Conservation (phyloP, 2,329 filamentous ascomycete genomes). For the Pseudogymnoascus sp. region DNA sequence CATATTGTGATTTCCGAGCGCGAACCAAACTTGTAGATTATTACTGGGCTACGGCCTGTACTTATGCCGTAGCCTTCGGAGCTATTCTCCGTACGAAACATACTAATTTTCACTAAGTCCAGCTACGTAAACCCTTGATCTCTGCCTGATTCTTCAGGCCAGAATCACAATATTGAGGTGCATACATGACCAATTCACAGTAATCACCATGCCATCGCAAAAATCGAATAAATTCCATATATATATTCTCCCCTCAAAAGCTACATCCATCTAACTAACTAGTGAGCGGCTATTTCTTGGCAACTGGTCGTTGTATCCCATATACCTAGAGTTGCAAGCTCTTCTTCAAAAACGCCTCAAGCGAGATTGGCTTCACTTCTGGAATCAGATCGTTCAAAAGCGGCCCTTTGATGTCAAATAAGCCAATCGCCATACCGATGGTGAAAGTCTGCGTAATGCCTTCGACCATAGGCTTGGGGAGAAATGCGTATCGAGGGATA, state of each 20-base stretch:
- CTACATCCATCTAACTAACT: not conserved
- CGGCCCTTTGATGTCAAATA: not conserved
- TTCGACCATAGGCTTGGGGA: slow-evolving; percentile 22
- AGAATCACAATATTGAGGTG: no score
- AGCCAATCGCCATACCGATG: not conserved
- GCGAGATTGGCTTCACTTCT: not conserved
- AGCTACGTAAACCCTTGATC: no score
- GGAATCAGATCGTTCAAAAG: not conserved
- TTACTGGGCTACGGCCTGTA: no score
- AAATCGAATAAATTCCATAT: not conserved
- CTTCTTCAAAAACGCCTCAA: not conserved
- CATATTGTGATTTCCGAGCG: no score
- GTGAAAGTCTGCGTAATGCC: slow-evolving; percentile 12
- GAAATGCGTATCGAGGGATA: slow-evolving; percentile 15
- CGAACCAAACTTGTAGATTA: no score
- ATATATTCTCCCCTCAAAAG: not conserved
- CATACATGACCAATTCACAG: not conserved
- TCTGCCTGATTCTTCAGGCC: no score
- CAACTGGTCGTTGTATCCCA: not conserved
- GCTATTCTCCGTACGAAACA: no score
- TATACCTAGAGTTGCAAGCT: not conserved
- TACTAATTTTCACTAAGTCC: no score
- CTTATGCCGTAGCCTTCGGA: no score
- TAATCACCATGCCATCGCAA: not conserved
- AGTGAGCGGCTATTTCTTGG: not conserved